Percentiles rank a stretch among this genome's conserved stretches.
These are phyloP conservation scores for Raffaelea ambrosiae DNA, from an alignment of 2,329 filamentous ascomycete species.

Conservation along the genomic window DNA sequence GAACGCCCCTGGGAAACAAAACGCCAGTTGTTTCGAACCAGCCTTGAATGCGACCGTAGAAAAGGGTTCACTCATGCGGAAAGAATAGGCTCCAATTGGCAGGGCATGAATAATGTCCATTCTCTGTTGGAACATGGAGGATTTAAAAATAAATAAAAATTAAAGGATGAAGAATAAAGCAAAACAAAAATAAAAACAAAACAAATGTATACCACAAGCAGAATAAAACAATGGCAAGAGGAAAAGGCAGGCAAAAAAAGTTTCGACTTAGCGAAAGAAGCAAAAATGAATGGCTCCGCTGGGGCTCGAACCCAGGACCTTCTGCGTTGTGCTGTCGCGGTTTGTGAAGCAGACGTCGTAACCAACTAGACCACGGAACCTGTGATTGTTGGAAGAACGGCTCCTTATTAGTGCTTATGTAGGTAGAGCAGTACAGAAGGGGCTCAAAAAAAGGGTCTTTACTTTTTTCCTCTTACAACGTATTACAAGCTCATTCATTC, in stretches of 20 bases:
- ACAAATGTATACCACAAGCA: background rate
- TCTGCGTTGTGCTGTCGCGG: constrained; percentile 12
- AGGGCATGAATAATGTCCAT: too few relatives aligned
- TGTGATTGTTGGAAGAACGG: background rate
- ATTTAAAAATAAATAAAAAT: background rate
- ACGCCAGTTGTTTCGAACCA: too few relatives aligned
- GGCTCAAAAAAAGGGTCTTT: too few relatives aligned
- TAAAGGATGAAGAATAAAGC: background rate
- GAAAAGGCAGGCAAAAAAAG: background rate
- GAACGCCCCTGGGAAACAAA: too few relatives aligned
- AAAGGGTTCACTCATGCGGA: too few relatives aligned
- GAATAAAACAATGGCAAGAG: constrained; percentile 1
- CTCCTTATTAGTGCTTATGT: background rate
- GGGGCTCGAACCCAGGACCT: constrained; percentile 19
- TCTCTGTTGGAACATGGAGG: too few relatives aligned
- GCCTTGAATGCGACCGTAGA: too few relatives aligned
- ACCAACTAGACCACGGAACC: constrained; percentile 19
- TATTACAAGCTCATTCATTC: too few relatives aligned
- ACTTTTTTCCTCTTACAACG: too few relatives aligned
- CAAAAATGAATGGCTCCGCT: constrained; percentile 14
- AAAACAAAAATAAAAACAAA: background rate
- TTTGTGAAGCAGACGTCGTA: constrained; percentile 18
- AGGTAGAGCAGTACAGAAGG: background rate
- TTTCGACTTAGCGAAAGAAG: background rate
- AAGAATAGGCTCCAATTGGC: too few relatives aligned